Base-by-base conservation (phyloP, 2,329 filamentous ascomycete species). In the Xenoacremonium recifei region DNA sequence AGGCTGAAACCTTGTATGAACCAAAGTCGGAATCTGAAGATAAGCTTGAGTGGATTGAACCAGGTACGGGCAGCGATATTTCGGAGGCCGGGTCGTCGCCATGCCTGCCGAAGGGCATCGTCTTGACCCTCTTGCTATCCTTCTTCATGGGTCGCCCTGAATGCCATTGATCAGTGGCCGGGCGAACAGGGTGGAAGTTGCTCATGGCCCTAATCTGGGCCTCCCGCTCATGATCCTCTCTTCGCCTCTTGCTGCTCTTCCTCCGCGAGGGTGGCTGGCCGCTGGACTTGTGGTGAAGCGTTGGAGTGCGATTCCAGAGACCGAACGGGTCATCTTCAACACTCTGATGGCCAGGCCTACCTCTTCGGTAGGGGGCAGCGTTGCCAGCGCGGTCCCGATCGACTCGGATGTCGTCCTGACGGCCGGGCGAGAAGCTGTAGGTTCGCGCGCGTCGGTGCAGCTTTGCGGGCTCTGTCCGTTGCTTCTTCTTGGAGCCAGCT, bases 201-300 rank as follows among this genome's bases (percentile, higher is more conserved):
- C 81, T 87, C 86, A 96, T 88, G 40, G 88, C 83, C 60, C 84
- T 87, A 59, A 96, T 90, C 66, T 96, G 89, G 48, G 88, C 88
- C 66, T 96, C 91, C 43, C 92, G 79, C 44, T 85, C 76, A 60
- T 82, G 80, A 49, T 95, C 87, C 49, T 85, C 77, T 53, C 85
- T 84, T 57, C 84, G 83, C 55, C 85, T 80, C 67, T 88, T 95
- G 70, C 82, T 90, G 30, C 86, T 86, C 59, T 82, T 89, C 47
- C 84, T 83, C 45, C 83, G 79, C 38, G 79, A 67, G 20, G 85
- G 67, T 18, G 71, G 70, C 37, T 82, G 79, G 50, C 77, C 74
- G 43, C 75, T 74, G 54, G 79, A 78, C 62, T 84, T 87, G 53
- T 73, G 75, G 67, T 81, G 75, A 20, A 84, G 62, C 7, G 80